Evolutionary conservation across 192 early-diverging fungal genomes (phyloP).

Genomic region (Rhizoclosmatium globosum): DNA sequence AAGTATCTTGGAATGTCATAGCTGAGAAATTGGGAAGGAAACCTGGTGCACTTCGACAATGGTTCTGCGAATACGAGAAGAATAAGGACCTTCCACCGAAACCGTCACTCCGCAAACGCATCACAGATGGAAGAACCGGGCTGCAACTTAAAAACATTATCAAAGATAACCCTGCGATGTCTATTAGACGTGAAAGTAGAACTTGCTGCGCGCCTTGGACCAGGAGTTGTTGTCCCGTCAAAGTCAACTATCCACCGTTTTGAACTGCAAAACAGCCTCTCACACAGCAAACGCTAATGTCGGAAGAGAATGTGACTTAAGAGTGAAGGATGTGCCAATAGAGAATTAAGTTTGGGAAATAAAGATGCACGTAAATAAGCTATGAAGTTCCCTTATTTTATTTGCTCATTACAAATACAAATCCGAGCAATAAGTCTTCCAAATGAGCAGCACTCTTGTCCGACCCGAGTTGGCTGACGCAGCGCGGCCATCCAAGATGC

Average conservation of each 20-base stretch:
- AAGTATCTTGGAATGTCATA: background rate
- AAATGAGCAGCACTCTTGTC: too few species aligned
- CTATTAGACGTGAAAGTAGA: background rate
- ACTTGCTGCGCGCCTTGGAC: background rate
- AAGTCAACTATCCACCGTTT: background rate
- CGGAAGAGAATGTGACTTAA: too few species aligned
- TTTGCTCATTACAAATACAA: too few species aligned
- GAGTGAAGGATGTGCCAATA: too few species aligned
- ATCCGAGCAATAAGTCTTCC: too few species aligned
- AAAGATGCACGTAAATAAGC: too few species aligned
- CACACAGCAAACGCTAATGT: too few species aligned
- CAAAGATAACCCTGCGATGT: background rate
- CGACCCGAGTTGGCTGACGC: background rate
- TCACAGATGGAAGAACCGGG: background rate
- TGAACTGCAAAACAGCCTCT: background rate
- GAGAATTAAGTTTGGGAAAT: too few species aligned
- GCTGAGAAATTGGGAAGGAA: background rate
- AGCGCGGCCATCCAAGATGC: constrained; percentile 9
- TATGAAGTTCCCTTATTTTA: too few species aligned
- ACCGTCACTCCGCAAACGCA: background rate
- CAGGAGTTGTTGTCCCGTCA: background rate
- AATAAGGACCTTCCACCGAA: background rate
- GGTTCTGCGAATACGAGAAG: background rate
- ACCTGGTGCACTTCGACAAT: background rate
- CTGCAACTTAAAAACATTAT: background rate